Evolutionary conservation across 257 asterid species (phyloP).

Genomic region (Phtheirospermum japonicum): DNA sequence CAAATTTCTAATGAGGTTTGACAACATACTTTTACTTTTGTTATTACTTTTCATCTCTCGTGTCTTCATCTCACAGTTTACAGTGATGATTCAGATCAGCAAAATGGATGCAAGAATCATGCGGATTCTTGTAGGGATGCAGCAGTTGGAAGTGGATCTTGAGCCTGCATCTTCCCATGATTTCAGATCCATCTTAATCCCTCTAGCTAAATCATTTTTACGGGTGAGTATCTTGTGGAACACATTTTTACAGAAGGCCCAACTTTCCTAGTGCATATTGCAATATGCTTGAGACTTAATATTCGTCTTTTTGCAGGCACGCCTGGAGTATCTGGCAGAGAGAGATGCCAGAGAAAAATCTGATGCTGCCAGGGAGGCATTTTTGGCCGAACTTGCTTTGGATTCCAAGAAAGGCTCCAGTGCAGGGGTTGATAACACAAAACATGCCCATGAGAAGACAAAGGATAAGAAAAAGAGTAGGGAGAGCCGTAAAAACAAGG

Average conservation of each 20-base stretch:
- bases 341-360: slow-evolving; percentile 96
- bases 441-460: slow-evolving; percentile 57
- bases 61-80: slow-evolving; percentile 34
- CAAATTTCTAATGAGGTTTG: slow-evolving; percentile 84
- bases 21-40: slow-evolving; percentile 24
- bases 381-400: slow-evolving; percentile 90
- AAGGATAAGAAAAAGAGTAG: slow-evolving; percentile 82
- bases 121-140: slow-evolving; percentile 68
- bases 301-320: slow-evolving; percentile 51
- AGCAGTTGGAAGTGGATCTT: slow-evolving; percentile 68
- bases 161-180: slow-evolving; percentile 66
- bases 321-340: slow-evolving; percentile 83
- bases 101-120: slow-evolving; percentile 80
- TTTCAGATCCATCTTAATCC: slow-evolving; percentile 62
- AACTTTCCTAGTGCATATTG: slow-evolving; percentile 22
- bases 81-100: slow-evolving; percentile 74
- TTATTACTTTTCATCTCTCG: slow-evolving; percentile 18
- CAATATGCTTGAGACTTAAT: slow-evolving; percentile 23
- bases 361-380: slow-evolving; percentile 93
- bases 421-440: slow-evolving; percentile 55
- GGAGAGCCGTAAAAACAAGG: slow-evolving; percentile 72
- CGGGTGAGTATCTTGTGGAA: slow-evolving; percentile 52
- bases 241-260: background rate
- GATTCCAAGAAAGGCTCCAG: slow-evolving; percentile 64
- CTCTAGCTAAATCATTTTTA: slow-evolving; percentile 78